These are phyloP conservation scores for Rhodotorula mucilaginosa DNA, from an alignment of 1,284 basidiomycete genomes.

Conservation along the genomic window DNA sequence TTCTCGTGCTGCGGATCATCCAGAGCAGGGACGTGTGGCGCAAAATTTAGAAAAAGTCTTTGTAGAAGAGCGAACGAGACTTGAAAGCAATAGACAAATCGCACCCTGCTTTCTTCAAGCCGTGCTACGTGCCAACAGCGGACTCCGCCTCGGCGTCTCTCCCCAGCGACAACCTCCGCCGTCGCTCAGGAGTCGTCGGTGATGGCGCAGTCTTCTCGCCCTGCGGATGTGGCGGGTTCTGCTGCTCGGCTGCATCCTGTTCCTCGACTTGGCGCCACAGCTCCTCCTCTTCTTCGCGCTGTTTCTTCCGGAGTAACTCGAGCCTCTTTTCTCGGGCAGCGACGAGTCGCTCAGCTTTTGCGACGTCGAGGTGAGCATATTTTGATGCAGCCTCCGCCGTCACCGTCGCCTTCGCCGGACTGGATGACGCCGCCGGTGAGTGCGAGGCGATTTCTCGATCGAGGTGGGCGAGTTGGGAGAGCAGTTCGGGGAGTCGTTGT, in stretches of 20 bases:
- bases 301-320: slow-evolving; percentile 19
- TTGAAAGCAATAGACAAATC: too few relatives aligned
- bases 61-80: background rate
- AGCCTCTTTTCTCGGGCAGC: slow-evolving; percentile 20
- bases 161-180: too few relatives aligned
- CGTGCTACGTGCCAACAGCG: too few relatives aligned
- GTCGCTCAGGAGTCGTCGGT: too few relatives aligned
- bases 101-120: too few relatives aligned
- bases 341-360: slow-evolving; percentile 25
- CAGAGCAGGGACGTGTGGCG: slow-evolving; percentile 9
- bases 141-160: too few relatives aligned
- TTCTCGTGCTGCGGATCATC: slow-evolving; percentile 42
- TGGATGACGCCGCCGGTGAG: background rate
- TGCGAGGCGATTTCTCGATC: slow-evolving; percentile 58
- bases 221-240: slow-evolving; percentile 3
- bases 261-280: slow-evolving; percentile 34
- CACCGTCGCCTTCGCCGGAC: too few relatives aligned
- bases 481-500: slow-evolving; percentile 63
- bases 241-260: slow-evolving; percentile 8
- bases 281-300: slow-evolving; percentile 18
- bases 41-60: background rate
- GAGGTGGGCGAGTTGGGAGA: slow-evolving; percentile 60
- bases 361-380: background rate
- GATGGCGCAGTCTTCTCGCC: too few relatives aligned
- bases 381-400: background rate